phyloP scores from a whole-genome alignment of 163 green algal species.

The Trebouxiophyceae sp. region DNA sequence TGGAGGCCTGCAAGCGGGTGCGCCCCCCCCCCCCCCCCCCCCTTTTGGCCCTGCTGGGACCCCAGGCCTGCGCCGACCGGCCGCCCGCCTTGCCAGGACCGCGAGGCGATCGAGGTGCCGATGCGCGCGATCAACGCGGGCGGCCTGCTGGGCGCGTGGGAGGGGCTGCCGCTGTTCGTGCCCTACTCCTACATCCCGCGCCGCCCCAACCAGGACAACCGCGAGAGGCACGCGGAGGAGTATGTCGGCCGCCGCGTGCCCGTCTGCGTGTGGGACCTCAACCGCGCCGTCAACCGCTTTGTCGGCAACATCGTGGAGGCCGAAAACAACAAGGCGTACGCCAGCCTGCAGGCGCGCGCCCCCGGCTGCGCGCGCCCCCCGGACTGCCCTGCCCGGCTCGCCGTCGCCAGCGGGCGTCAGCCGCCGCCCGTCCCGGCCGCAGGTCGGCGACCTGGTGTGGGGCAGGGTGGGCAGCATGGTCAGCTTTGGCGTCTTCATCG shows the following conservation, averaged over 20 bases:
- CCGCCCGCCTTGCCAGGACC: slow-evolving; percentile 11
- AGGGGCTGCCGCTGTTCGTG: slow-evolving; percentile 45
- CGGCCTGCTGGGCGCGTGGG: slow-evolving; percentile 35
- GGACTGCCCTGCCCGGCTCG: background rate
- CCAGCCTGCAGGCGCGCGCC: slow-evolving; percentile 2
- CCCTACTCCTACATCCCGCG: slow-evolving; percentile 49
- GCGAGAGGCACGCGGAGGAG: background rate
- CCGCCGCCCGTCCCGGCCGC: background rate
- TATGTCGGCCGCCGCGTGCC: slow-evolving; percentile 23
- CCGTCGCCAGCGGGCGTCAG: background rate
- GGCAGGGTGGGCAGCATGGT: slow-evolving; percentile 39
- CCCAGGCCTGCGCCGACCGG: no score
- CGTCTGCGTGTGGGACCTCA: slow-evolving; percentile 36
- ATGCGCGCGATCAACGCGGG: slow-evolving; percentile 38
- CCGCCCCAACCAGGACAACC: background rate
- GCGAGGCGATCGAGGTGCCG: slow-evolving; percentile 28
- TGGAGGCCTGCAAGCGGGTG: slow-evolving; percentile 26
- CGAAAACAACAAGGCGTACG: slow-evolving; percentile 22
- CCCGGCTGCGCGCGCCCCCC: background rate
- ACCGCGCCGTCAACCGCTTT: slow-evolving; percentile 20
- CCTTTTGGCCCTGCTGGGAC: background rate
- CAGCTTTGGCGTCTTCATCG: slow-evolving; percentile 49
- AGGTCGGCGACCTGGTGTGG: slow-evolving; percentile 35
- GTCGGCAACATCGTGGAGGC: slow-evolving; percentile 23
- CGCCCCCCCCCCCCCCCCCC: background rate